Evolutionary conservation across 371 early-diverging fungal genomes (phyloP).

Genomic region (Mortierella sp.): DNA sequence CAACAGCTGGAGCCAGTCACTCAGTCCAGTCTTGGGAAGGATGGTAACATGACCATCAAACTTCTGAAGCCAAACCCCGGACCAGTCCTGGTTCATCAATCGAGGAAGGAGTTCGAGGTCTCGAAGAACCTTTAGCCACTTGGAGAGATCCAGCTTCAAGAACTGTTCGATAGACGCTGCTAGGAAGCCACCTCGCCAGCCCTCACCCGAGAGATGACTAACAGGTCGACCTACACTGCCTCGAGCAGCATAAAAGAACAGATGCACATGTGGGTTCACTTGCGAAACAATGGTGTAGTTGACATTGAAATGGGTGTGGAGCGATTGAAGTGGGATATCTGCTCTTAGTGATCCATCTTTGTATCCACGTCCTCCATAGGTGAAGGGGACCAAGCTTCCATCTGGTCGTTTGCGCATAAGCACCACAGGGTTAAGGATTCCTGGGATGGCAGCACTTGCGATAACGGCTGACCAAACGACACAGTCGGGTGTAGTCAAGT

Average conservation of each 20-base stretch:
- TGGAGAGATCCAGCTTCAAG: conserved; percentile 86
- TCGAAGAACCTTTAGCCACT: conserved; percentile 85
- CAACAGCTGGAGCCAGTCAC: conserved; percentile 76
- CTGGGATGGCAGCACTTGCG: conserved; percentile 80
- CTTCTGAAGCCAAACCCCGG: conserved; percentile 84
- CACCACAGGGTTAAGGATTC: conserved; percentile 84
- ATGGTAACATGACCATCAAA: conserved; percentile 92
- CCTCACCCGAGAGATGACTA: conserved; percentile 58
- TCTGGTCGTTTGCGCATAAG: conserved; percentile 78
- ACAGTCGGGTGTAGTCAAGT: conserved; percentile 91
- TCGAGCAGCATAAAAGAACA: conserved; percentile 84
- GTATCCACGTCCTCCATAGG: conserved; percentile 80
- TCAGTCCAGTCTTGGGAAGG: conserved; percentile 68
- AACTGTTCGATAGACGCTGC: conserved; percentile 81
- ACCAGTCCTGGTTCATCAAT: conserved; percentile 82
- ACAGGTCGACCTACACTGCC: conserved; percentile 79
- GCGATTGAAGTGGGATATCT: conserved; percentile 83
- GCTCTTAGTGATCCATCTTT: conserved; percentile 89
- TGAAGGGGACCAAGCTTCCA: conserved; percentile 77
- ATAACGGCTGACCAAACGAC: conserved; percentile 89
- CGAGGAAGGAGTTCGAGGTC: conserved; percentile 83
- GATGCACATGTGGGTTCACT: conserved; percentile 91
- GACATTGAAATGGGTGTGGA: conserved; percentile 86
- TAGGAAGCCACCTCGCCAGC: conserved; percentile 91
- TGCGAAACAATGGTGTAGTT: conserved; percentile 88